A percentile compares a stretch with the other conserved stretches of the same genome.
phyloP scores from a whole-genome alignment of 2,329 filamentous ascomycete genomes.

The Neofusicoccum umdonicola region DNA sequence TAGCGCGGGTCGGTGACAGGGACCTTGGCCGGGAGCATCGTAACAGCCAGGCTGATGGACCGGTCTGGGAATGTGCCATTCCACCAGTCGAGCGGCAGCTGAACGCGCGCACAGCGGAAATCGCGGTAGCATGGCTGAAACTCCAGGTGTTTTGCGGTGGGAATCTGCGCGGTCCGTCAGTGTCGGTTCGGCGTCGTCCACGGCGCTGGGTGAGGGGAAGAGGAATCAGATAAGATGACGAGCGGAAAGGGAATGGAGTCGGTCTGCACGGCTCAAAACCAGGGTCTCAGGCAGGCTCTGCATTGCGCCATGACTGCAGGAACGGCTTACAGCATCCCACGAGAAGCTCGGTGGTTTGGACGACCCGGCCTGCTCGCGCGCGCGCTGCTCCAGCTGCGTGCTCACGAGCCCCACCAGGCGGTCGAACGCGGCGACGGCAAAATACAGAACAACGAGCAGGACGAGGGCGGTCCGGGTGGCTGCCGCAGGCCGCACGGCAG shows the following conservation, averaged over 20 bases:
- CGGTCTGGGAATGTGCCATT: slow-evolving; percentile 32
- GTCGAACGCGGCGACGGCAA: neutral
- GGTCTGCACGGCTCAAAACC: neutral
- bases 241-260: neutral
- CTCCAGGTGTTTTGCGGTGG: slow-evolving; percentile 23
- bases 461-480: neutral
- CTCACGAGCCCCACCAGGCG: neutral
- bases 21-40: slow-evolving; percentile 33
- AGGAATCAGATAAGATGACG: slow-evolving; percentile 2
- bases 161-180: neutral
- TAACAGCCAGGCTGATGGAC: slow-evolving; percentile 32
- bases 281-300: neutral
- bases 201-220: neutral
- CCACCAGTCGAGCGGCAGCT: slow-evolving; percentile 37
- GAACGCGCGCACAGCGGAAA: slow-evolving; percentile 36
- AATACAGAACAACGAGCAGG: neutral
- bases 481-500: neutral
- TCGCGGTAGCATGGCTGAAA: slow-evolving; percentile 32
- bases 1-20: slow-evolving; percentile 37
- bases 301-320: neutral
- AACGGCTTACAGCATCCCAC: slow-evolving; percentile 14
- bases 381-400: neutral
- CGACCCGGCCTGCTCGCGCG: neutral
- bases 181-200: neutral
- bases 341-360: slow-evolving; percentile 3